Conservation (phyloP, 805 yeast genomes). For the Wickerhamiella brachini region DNA sequence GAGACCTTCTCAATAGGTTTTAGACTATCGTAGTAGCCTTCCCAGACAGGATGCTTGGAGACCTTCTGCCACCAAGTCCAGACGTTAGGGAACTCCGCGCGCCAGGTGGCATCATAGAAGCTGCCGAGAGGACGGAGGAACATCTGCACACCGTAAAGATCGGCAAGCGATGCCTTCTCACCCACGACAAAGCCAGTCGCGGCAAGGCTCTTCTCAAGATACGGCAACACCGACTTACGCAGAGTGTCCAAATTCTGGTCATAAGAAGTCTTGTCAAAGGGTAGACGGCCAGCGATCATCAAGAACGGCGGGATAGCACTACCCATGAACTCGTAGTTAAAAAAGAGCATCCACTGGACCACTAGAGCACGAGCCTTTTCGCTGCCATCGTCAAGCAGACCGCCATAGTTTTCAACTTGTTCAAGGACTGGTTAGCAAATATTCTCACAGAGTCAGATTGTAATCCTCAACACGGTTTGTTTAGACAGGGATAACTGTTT, state of each 20-base stretch:
- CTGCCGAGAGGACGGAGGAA: constrained; percentile 40
- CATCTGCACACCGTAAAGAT: constrained; percentile 39
- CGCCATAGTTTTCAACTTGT: constrained; percentile 1
- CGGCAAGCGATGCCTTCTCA: constrained; percentile 54
- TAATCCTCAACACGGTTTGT: constrained; percentile 19
- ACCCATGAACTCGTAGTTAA: constrained; percentile 51
- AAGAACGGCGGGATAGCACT: constrained; percentile 36
- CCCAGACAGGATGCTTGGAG: constrained; percentile 32
- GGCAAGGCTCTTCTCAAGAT: constrained; percentile 34
- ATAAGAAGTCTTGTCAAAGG: constrained; percentile 63
- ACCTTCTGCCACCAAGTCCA: constrained; percentile 62
- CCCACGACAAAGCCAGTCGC: constrained; percentile 57
- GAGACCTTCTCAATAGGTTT: constrained; percentile 39
- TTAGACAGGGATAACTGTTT: constrained; percentile 34
- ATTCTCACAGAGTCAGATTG: constrained; percentile 12
- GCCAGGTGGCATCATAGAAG: constrained; percentile 54
- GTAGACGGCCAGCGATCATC: constrained; percentile 48
- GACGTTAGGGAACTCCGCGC: constrained; percentile 44
- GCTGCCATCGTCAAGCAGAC: background rate
- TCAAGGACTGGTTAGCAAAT: background rate
- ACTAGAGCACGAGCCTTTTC: constrained; percentile 34
- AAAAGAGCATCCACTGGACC: constrained; percentile 65
- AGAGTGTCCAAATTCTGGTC: constrained; percentile 35
- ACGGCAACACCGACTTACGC: constrained; percentile 9
- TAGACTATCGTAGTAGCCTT: constrained; percentile 36